A percentile compares a stretch with the other conserved stretches of the same genome.
These are phyloP conservation scores for Aspergillus niger DNA, from an alignment of 2,329 filamentous ascomycete genomes.

Conservation along the genomic window DNA sequence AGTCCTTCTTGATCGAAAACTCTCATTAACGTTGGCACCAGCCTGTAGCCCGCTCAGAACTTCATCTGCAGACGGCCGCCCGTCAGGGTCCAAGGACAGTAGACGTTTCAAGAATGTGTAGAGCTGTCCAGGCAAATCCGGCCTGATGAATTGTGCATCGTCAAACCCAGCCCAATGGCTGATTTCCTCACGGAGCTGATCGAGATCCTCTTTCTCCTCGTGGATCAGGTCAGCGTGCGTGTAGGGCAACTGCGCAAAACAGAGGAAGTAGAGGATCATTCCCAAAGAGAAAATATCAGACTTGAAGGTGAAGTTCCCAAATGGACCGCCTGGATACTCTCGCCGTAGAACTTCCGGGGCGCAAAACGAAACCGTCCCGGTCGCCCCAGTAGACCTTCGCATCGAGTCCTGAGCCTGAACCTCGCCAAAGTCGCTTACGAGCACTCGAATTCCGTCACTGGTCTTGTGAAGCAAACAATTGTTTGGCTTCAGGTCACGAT, in stretches of 20 bases:
- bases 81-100: slow-evolving; percentile 72
- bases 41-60: slow-evolving; percentile 77
- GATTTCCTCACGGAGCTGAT: slow-evolving; percentile 82
- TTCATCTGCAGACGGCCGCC: slow-evolving; percentile 81
- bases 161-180: slow-evolving; percentile 84
- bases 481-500: slow-evolving; percentile 92
- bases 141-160: slow-evolving; percentile 70
- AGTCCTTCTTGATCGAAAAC: slow-evolving; percentile 41
- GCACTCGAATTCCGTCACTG: slow-evolving; percentile 69
- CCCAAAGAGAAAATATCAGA: slow-evolving; percentile 98
- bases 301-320: slow-evolving; percentile 93
- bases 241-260: slow-evolving; percentile 88
- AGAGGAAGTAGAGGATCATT: slow-evolving; percentile 99
- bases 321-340: slow-evolving; percentile 64
- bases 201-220: slow-evolving; percentile 90
- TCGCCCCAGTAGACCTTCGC: slow-evolving; percentile 88
- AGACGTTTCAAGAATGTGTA: slow-evolving; percentile 82
- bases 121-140: slow-evolving; percentile 81
- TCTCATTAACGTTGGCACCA: slow-evolving; percentile 56
- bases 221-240: slow-evolving; percentile 78
- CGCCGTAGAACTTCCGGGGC: slow-evolving; percentile 85
- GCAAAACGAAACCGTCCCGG: slow-evolving; percentile 96
- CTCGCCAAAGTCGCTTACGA: slow-evolving; percentile 98
- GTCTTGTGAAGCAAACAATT: slow-evolving; percentile 88
- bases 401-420: slow-evolving; percentile 81